phyloP scores from a whole-genome alignment of 1,139 yeast species.

The Yamadazyma sp. region DNA sequence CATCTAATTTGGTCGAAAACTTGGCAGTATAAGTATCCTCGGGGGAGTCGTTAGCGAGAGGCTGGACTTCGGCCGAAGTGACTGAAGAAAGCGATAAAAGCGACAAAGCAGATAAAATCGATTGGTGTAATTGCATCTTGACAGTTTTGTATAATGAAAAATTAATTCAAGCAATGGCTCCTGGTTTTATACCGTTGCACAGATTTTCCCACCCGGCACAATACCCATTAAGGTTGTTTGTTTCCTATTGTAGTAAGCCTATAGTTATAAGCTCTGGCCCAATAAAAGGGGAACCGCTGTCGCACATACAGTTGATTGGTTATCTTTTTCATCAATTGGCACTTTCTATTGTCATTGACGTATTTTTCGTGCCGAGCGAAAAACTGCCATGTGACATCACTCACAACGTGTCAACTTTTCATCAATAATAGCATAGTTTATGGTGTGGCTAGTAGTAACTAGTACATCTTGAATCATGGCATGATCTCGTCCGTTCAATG shows the following conservation, averaged over 20 bases:
- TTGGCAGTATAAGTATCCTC: constrained; percentile 17
- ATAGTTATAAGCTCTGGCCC: background rate
- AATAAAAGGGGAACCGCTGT: background rate
- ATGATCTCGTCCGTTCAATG: too few relatives aligned
- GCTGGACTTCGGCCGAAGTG: constrained; percentile 19
- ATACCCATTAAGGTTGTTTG: background rate
- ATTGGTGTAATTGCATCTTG: constrained; percentile 6
- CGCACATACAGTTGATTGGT: constrained; percentile 2
- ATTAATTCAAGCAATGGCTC: background rate
- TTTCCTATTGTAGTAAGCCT: background rate
- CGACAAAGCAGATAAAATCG: constrained; percentile 15
- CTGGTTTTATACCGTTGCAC: background rate
- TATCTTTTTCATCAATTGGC: constrained; percentile 8
- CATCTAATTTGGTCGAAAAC: constrained; percentile 20
- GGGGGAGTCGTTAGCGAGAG: constrained; percentile 22
- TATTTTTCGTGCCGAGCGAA: background rate
- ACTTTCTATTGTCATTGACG: background rate
- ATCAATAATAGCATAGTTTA: too few relatives aligned
- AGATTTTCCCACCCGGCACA: too few relatives aligned
- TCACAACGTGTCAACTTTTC: too few relatives aligned
- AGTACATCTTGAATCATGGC: too few relatives aligned
- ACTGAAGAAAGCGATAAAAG: constrained; percentile 7
- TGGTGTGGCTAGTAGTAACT: too few relatives aligned
- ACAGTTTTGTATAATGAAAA: background rate
- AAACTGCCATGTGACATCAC: too few relatives aligned